Evolutionary conservation across 148 eudicot genomes (phyloP), one percentile per base, ranked within the genome.

Genomic region (Rhododendron griersonianum): DNA sequence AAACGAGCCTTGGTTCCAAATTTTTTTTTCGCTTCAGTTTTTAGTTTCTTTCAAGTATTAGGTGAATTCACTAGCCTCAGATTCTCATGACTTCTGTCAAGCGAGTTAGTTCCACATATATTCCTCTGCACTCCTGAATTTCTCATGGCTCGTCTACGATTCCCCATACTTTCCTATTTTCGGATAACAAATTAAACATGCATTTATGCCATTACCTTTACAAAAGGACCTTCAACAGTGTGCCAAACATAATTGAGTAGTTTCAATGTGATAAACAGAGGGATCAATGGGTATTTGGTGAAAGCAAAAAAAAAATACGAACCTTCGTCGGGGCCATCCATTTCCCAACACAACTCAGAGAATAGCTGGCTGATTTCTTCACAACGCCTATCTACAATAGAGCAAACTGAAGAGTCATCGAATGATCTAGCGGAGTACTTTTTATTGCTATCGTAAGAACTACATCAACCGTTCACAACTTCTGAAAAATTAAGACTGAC

Each of bases 261-360:
- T 69, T 74, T 74, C 45, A 74, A 35, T 16, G 44, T 2, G n/a
- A 74, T 41, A 13, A 37, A 15, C 21, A 33, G 19, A 73, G 6
- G 41, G 19, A 7, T 16, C 81, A 45, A 45, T 18, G 23, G 25
- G 35, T 21, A 13, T 7, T 77, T 77, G 19, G 50, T 19, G 45
- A 78, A 78, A 3, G 3, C 1, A 21, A 7, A 78, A 78, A 5
- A 28, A 39, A 8, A 21, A 8, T 41, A 78, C 5, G 13, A 45
- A 95, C 98, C 96, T 92, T 95, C 83, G 91, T 94, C 30, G 96
- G 94, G 61, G 96, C 87, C 92, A 92, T 88, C 99, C 98, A 96
- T 47, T 91, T 78, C 88, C 92, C 90, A 77, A 96, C 81, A 89
- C 87, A 78, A 76, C 73, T 85, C 89, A 96, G 85, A 47, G 98